These are phyloP conservation scores for Barnettozyma vustinii DNA, from an alignment of 805 yeast species.

Conservation along the genomic window DNA sequence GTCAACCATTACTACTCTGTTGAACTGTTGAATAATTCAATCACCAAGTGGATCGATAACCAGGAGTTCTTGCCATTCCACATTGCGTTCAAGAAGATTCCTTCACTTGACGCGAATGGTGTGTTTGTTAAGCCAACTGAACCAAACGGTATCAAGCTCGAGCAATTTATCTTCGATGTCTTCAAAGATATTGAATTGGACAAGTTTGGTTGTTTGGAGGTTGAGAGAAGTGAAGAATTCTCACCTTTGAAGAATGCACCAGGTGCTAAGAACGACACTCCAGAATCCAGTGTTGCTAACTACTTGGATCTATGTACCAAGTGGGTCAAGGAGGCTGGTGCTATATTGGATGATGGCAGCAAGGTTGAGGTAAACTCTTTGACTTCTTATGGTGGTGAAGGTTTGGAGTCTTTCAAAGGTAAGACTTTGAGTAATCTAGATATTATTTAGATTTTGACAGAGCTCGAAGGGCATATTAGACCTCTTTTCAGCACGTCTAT, in stretches of 20 bases:
- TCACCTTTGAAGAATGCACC: slow-evolving; percentile 91
- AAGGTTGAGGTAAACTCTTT: slow-evolving; percentile 74
- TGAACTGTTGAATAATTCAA: slow-evolving; percentile 51
- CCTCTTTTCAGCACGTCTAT: background rate
- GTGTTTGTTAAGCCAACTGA: slow-evolving; percentile 52
- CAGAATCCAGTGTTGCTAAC: slow-evolving; percentile 70
- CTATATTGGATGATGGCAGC: slow-evolving; percentile 38
- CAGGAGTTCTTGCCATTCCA: slow-evolving; percentile 81
- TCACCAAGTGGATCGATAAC: slow-evolving; percentile 67
- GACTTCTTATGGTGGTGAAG: slow-evolving; percentile 74
- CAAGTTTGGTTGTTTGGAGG: slow-evolving; percentile 89
- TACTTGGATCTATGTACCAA: slow-evolving; percentile 60
- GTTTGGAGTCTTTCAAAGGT: slow-evolving; percentile 52
- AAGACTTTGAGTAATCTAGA: slow-evolving; percentile 28
- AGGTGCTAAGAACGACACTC: slow-evolving; percentile 78
- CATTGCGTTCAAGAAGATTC: slow-evolving; percentile 87
- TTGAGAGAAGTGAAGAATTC: slow-evolving; percentile 77
- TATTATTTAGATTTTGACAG: slow-evolving; percentile 17
- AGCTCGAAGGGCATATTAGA: background rate
- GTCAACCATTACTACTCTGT: slow-evolving; percentile 94
- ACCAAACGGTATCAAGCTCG: slow-evolving; percentile 91
- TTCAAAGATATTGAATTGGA: slow-evolving; percentile 69
- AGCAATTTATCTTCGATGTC: slow-evolving; percentile 95
- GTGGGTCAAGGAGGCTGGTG: slow-evolving; percentile 78
- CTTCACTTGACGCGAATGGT: slow-evolving; percentile 44